Percentiles rank a stretch among this genome's conserved stretches.
phyloP scores from a whole-genome alignment of 2,329 filamentous ascomycete species.

The Paracorniculantispora psalliotae region DNA sequence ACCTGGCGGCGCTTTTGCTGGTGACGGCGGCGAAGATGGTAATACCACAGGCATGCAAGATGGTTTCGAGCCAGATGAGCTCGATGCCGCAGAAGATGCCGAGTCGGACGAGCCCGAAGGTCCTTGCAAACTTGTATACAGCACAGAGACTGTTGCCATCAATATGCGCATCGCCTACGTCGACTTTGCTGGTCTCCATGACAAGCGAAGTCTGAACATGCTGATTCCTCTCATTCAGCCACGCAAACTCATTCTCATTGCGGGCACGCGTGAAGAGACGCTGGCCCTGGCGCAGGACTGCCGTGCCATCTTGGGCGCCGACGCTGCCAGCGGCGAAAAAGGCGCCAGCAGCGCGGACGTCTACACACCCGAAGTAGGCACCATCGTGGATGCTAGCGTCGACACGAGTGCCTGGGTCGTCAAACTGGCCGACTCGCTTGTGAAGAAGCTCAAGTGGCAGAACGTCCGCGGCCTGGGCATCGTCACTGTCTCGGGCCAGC shows the following conservation, averaged over 20 bases:
- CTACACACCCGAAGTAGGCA: conserved; percentile 73
- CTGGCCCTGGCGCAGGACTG: conserved; percentile 73
- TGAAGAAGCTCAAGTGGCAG: conserved; percentile 90
- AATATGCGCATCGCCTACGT: conserved; percentile 78
- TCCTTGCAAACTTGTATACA: conserved; percentile 70
- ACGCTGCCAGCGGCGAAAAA: conserved; percentile 15
- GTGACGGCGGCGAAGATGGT: conserved; percentile 26
- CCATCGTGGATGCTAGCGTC: conserved; percentile 80
- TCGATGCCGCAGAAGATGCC: conserved; percentile 54
- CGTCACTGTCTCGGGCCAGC: conserved; percentile 81
- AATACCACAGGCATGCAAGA: conserved; percentile 19
- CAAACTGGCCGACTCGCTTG: conserved; percentile 77
- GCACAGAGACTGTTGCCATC: conserved; percentile 58
- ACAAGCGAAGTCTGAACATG: conserved; percentile 91
- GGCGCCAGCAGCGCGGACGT: conserved; percentile 57
- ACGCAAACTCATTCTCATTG: conserved; percentile 88
- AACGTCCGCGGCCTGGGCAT: conserved; percentile 85
- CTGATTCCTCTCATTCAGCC: conserved; percentile 90
- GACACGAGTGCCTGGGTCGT: conserved; percentile 98
- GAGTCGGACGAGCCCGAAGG: conserved; percentile 49
- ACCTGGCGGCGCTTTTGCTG: conserved; percentile 40
- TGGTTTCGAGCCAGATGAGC: conserved; percentile 47
- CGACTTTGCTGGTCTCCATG: conserved; percentile 88
- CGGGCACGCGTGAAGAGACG: conserved; percentile 75
- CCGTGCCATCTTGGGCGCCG: conserved; percentile 55